Base-by-base conservation (phyloP, 192 early-diverging fungal species). In the Coemansia umbellata region DNA sequence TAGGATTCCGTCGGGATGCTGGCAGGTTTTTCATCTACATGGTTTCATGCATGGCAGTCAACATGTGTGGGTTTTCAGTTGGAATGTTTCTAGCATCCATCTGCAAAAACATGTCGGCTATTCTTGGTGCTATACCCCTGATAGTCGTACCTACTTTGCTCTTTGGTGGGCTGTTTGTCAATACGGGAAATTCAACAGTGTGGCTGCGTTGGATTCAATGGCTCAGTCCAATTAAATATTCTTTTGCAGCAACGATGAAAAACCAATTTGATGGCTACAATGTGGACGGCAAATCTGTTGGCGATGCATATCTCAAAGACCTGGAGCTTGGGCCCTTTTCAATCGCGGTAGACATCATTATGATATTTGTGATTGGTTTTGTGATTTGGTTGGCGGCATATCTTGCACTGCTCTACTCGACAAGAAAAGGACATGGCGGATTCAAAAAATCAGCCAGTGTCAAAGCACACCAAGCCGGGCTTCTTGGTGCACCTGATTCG, bases 81-180 rank as follows among this genome's bases (percentile, higher is more conserved):
- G 84, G 84, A 11, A 68, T 82, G 18, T 50, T 74, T 23, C 45
- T 82, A 26, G 84, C 70, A n/a, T 75, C 73, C 13, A 17, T 65
- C 15, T 80, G 83, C 42, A n/a, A 50, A 3, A 54, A 54, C 18
- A 60, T 85, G 31, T 43, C 69, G 28, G 54, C 80, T 15, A 71
- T 81, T 10, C 43, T 83, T 35, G 52, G 64, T 1, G 63, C 66
- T 3, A 43, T 79, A 15, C 84, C 84, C 0, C 31, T 61, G 48
- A 54, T 81, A 32, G 64, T 85, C 11, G 36, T 85, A 45, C 83
- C 83, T 5, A 61, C 82, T 22, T 65, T 81, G 66, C 56, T 82
- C 31, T 75, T 82, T 58, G 68, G 69, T 24, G 84, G 84, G 6
- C 78, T 85, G 36, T 69, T 85, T 24, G 79, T 85, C 41, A 85